Evolutionary conservation across 2,329 filamentous ascomycete genomes (phyloP), one percentile per base, ranked within the genome.

Genomic region (Penicillium sp.): DNA sequence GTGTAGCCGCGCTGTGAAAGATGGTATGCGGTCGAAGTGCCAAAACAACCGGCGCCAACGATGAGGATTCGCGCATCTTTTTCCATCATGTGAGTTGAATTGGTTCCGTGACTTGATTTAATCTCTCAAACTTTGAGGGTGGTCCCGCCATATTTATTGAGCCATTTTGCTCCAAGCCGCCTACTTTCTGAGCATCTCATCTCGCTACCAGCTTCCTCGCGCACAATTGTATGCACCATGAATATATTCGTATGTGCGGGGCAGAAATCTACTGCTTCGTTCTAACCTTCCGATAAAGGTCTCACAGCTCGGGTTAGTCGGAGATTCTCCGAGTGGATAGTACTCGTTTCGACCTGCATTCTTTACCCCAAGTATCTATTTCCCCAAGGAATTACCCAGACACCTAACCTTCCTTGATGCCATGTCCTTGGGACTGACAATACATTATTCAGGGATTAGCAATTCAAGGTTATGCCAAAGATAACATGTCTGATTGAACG

Each of bases 1-100:
- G 46, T 54, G n/a, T 50, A 55, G 6, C 55, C 55, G 10, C 56
- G 56, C 10, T 42, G 53, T 9, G 56, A 35, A 25, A 60, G 56
- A 32, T 60, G 52, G 31, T 56, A 56, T 27, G 50, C 56, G 4
- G 58, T 58, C 9, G 52, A 56, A 15, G 48, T 52, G 21, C 58
- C 56, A 16, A 56, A 60, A 31, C 41, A 47, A 6, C 58, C 58
- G 6, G 41, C 58, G 2, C 58, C 53, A 5, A 58, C 25, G 29
- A 59, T 55, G 13, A 58, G 47, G 18, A 60, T 48, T 9, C 16
- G 15, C n/a, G 52, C 34, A 15, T 50, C 39, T 46, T 54, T 50
- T 13, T 54, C 6, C 46, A 54, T 54, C 13, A 23, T 46, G 18
- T n/a, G 31, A 46, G 27, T 16, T 47, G 7, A 23, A 6, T n/a